Percentiles rank a stretch among this genome's conserved stretches.
These are phyloP conservation scores for Chrysoporthe deuterocubensis DNA, from an alignment of 2,329 filamentous ascomycete genomes.

Conservation along the genomic window DNA sequence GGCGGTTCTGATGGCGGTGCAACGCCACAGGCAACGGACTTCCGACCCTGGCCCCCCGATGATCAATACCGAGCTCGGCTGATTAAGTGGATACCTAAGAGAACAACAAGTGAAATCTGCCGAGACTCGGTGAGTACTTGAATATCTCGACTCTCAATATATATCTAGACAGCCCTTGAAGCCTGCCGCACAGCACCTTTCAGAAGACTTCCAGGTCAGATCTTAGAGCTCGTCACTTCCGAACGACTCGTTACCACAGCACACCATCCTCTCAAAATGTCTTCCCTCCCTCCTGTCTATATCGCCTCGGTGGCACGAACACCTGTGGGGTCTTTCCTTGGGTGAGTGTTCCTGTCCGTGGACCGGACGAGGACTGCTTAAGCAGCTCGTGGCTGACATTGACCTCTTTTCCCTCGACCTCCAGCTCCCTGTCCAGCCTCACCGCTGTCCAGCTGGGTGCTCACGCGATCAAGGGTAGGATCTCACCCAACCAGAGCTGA, in stretches of 20 bases:
- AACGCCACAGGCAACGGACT: constrained; percentile 12
- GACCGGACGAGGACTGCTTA: constrained; percentile 1
- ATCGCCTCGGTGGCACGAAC: constrained; percentile 92
- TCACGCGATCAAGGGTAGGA: constrained; percentile 86
- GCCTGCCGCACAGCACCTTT: neutral
- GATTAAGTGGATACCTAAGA: constrained; percentile 11
- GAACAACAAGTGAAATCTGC: constrained; percentile 14
- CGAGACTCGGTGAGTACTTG: constrained; percentile 2
- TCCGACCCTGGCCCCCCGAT: constrained; percentile 6
- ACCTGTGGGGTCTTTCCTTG: constrained; percentile 91
- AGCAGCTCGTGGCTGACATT: constrained; percentile 28
- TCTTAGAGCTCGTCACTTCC: constrained; percentile 5
- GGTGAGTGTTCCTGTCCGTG: constrained; percentile 58
- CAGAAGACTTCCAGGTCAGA: constrained; percentile 1
- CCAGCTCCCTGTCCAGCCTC: constrained; percentile 84
- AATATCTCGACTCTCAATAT: neutral
- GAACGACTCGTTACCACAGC: constrained; percentile 20
- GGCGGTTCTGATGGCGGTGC: constrained; percentile 3
- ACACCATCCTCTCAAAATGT: constrained; percentile 58
- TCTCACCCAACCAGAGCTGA: constrained; percentile 2
- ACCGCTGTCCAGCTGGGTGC: constrained; percentile 86
- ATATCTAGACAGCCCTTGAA: neutral
- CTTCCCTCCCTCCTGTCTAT: constrained; percentile 85
- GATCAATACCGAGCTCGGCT: constrained; percentile 26
- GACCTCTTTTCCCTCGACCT: constrained; percentile 14